Conservation (phyloP, 129 eudicot species). For the Solidago caesia region DNA sequence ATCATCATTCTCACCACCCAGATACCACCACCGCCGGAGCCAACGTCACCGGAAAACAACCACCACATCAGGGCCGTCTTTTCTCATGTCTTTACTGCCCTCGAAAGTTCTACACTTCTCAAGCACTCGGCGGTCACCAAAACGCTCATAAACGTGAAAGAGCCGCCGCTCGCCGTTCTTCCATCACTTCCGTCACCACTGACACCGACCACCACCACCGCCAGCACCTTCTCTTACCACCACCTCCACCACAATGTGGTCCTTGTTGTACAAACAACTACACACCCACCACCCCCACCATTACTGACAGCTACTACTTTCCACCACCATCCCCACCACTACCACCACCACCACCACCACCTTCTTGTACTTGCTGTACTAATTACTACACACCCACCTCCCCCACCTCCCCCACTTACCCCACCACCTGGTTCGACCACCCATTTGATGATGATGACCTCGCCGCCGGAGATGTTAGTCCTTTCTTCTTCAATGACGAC, state of each 20-base stretch:
- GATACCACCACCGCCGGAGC: neutral
- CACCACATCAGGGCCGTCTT: neutral
- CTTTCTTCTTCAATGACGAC: neutral
- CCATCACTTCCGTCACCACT: slow-evolving; percentile 24
- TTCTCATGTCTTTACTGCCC: slow-evolving; percentile 75
- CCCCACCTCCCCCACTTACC: no score
- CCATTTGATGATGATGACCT: neutral
- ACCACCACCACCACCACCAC: neutral
- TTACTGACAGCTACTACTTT: neutral
- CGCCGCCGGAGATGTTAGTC: slow-evolving; percentile 5
- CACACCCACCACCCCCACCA: neutral
- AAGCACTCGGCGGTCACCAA: slow-evolving; percentile 85
- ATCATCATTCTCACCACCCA: no score
- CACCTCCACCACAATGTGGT: neutral
- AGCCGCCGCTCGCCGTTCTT: slow-evolving; percentile 63
- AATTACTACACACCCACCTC: no score
- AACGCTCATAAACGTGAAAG: slow-evolving; percentile 87
- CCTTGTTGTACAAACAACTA: neutral
- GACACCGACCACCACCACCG: neutral
- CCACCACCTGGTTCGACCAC: slow-evolving; percentile 14
- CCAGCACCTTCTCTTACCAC: neutral
- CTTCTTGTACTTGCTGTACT: neutral
- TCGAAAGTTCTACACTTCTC: slow-evolving; percentile 71
- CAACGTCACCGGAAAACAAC: neutral
- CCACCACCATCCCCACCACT: no score